These are phyloP conservation scores for Catenaria anguillulae DNA, from an alignment of 371 early-diverging fungal species.

Conservation along the genomic window DNA sequence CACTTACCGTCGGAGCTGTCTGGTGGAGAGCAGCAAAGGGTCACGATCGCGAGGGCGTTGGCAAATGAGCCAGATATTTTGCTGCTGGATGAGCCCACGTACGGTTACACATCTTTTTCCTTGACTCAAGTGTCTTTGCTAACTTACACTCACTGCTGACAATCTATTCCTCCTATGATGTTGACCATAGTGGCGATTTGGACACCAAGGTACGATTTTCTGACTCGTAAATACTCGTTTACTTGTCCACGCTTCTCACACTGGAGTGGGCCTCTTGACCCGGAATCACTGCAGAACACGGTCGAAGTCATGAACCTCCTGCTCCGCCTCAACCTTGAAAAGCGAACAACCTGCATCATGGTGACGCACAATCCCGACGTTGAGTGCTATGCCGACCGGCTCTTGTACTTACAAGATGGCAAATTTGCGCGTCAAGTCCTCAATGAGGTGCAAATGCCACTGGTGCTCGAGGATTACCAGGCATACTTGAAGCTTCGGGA, in stretches of 20 bases:
- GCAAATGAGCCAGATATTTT: constrained; percentile 13
- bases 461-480: constrained; percentile 5
- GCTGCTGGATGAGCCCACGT: constrained; percentile 26
- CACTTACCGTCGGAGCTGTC: constrained; percentile 22
- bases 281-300: too few relatives aligned
- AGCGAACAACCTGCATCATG: constrained; percentile 17
- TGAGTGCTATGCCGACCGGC: constrained; percentile 19
- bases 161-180: too few relatives aligned
- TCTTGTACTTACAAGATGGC: constrained; percentile 19
- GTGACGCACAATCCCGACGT: constrained; percentile 23
- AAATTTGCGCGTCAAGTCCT: constrained; percentile 14
- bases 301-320: constrained; percentile 20
- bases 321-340: constrained; percentile 14
- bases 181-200: too few relatives aligned
- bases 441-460: constrained; percentile 8
- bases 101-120: too few relatives aligned
- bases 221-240: too few relatives aligned
- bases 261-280: too few relatives aligned
- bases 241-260: constrained; percentile 1
- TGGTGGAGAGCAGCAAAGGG: constrained; percentile 22
- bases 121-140: too few relatives aligned
- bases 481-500: constrained; percentile 1
- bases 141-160: too few relatives aligned
- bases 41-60: constrained; percentile 21
- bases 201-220: too few relatives aligned